phyloP scores from a whole-genome alignment of 2,329 filamentous ascomycete genomes.

The Leptographium lundbergii region DNA sequence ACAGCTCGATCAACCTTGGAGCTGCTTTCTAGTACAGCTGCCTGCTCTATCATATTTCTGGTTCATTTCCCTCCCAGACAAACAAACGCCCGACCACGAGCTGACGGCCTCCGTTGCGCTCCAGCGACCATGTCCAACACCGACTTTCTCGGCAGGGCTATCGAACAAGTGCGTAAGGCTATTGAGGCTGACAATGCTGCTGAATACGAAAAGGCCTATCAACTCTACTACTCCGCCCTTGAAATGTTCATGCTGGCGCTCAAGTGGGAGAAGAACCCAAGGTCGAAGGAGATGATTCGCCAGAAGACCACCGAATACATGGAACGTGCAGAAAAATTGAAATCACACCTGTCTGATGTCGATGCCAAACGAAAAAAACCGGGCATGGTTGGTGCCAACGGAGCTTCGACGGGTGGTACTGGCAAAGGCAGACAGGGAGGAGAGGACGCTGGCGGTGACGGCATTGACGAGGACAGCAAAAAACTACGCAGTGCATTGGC shows the following conservation, averaged over 20 bases:
- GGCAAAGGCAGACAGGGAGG: constrained; percentile 43
- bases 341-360: constrained; percentile 69
- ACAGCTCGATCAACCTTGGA: no score
- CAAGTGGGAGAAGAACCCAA: constrained; percentile 99
- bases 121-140: constrained; percentile 67
- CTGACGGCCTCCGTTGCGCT: not conserved
- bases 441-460: constrained; percentile 42
- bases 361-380: constrained; percentile 61
- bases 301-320: constrained; percentile 94
- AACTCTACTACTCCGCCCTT: constrained; percentile 87
- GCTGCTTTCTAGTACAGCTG: not conserved
- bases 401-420: constrained; percentile 48
- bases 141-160: constrained; percentile 93
- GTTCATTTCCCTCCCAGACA: not conserved
- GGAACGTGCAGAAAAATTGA: constrained; percentile 96
- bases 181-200: constrained; percentile 92
- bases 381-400: constrained; percentile 60
- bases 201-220: constrained; percentile 95
- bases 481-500: constrained; percentile 85
- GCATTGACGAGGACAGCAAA: constrained; percentile 79
- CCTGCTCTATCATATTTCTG: not conserved
- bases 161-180: constrained; percentile 92
- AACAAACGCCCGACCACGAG: not conserved
- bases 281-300: constrained; percentile 94
- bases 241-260: constrained; percentile 98